These are phyloP conservation scores for Lepiota brunneoincarnata DNA, from an alignment of 768 basidiomycete species.

Conservation along the genomic window DNA sequence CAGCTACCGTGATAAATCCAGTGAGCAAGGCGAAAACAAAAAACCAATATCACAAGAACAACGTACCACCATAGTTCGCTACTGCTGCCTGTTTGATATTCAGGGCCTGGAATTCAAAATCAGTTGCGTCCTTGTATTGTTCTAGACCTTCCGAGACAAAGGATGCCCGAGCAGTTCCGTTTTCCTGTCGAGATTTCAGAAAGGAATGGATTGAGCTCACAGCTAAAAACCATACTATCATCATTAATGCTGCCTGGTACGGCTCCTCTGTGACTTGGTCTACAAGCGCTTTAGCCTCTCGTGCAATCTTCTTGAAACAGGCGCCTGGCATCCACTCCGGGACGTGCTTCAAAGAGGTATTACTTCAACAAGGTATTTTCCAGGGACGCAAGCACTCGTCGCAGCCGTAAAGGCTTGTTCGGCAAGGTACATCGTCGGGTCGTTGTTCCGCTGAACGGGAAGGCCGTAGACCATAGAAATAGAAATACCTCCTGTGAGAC, in stretches of 20 bases:
- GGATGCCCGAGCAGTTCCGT: background rate
- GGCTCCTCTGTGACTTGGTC: background rate
- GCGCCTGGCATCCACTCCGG: slow-evolving; percentile 6
- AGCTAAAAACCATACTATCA: background rate
- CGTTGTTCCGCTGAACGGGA: background rate
- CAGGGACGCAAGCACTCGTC: background rate
- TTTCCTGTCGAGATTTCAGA: background rate
- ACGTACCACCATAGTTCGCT: background rate
- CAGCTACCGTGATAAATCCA: background rate
- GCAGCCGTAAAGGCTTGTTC: background rate
- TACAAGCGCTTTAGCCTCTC: background rate
- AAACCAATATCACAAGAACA: no score
- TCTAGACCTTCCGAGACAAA: background rate
- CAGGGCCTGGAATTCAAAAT: background rate
- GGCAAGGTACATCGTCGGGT: background rate
- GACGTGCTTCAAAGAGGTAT: background rate
- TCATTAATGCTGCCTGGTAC: background rate
- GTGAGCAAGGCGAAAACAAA: background rate
- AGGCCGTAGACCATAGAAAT: background rate
- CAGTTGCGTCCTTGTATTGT: background rate
- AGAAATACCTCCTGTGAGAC: background rate
- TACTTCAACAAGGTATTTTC: background rate
- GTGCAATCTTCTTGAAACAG: background rate
- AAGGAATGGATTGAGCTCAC: no score
- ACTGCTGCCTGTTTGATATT: background rate